Conservation (phyloP, 805 yeast genomes). For the Maudiozyma serrabonitensis region DNA sequence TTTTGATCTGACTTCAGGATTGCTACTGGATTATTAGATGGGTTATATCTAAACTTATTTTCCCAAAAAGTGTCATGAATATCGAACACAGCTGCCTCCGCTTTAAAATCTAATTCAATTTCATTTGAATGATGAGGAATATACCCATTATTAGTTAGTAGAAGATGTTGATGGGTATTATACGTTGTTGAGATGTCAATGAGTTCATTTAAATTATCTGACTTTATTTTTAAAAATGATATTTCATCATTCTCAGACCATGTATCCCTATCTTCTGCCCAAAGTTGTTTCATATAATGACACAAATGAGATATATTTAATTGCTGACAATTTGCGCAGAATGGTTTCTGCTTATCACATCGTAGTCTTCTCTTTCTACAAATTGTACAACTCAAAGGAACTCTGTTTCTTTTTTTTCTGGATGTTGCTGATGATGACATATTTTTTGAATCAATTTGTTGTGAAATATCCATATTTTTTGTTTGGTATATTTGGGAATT, state of each 20-base stretch:
- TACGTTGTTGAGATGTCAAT: background rate
- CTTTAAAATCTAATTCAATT: background rate
- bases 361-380: constrained; percentile 43
- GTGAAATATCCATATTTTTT: too few species aligned
- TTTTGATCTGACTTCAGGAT: background rate
- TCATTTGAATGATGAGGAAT: background rate
- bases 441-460: too few species aligned
- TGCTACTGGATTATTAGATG: background rate
- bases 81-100: background rate
- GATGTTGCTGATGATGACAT: background rate
- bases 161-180: background rate
- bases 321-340: constrained; percentile 45
- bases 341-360: constrained; percentile 43
- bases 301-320: constrained; percentile 52
- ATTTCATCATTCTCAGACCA: constrained; percentile 1
- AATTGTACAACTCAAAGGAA: constrained; percentile 37
- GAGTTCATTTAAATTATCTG: background rate
- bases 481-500: too few species aligned
- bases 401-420: constrained; percentile 29
- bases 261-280: constrained; percentile 34
- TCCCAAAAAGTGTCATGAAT: background rate
- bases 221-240: background rate
- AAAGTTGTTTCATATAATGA: constrained; percentile 45
- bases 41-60: background rate
- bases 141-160: background rate